Base-by-base conservation (phyloP, 768 basidiomycete species). In the Sarcomyxa edulis region DNA sequence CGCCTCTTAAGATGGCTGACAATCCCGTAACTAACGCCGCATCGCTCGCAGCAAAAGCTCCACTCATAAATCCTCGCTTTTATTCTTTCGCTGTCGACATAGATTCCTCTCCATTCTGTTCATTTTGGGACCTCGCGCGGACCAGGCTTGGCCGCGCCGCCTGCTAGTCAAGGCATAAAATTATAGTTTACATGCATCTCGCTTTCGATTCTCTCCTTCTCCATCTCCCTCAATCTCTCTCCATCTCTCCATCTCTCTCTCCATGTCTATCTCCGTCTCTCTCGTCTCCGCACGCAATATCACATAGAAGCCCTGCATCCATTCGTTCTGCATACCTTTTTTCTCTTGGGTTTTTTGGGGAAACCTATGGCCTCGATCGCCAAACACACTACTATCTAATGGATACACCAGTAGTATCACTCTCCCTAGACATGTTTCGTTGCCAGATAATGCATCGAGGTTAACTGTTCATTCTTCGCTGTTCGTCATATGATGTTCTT, bases 151-250 rank as follows among this genome's bases (percentile, higher is more conserved):
- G 33, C 20, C 19, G 19, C 20, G 24, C 24, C 6, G 19, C 12
- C 24, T 8, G 18, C 20, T 10, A 35, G 19, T 35, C 33, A 22
- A 18, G 18, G 8, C 19, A 6, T 6, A 35, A 35, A 5, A 8
- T 16, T 22, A 15, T 22, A 35, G 19, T 35, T 19, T 35, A 18
- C 33, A 35, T 35, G 20, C 33, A 35, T 35, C 20, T 20, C 24
- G 24, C 33, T 22, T 35, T 20, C 11, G 8, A 16, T 21, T 7
- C 19, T 35, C 24, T 22, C 20, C 24, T 20, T 22, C 33, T 20
- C 24, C 33, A 35, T 20, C 33, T 15, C 19, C 18, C 6, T 18
- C 16, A 18, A 14, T 9, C 33, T 18, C 33, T 6, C 6, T 36
- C 35, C 15, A 10, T 5, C 23, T 14, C 22, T 16, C 8, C 36